Base-by-base conservation (phyloP, 306 rosid species). In the Quercus mongolica region DNA sequence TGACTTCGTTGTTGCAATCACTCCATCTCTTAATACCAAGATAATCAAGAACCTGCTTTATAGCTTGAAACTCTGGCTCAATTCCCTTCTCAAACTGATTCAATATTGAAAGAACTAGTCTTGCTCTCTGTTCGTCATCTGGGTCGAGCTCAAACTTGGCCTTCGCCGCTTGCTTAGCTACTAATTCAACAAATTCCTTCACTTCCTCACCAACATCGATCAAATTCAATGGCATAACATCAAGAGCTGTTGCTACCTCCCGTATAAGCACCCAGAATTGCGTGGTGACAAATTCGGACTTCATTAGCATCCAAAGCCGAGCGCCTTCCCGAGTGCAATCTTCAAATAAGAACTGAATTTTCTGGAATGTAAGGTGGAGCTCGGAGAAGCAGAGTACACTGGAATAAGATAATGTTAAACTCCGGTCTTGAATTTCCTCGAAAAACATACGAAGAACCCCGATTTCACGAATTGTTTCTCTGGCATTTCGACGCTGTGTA, bases 311-410 rank as follows among this genome's bases (percentile, higher is more conserved):
- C 78, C 85, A 87, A 20, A 94, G 56, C 38, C 85, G 73, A 20
- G 89, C 79, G 0, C 82, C 92, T 12, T 84, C 83, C 5, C 82
- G 87, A 0, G 85, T 19, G 69, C 91, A 91, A 79, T 94, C 98
- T 28, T 89, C 92, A 25, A 92, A 59, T 15, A 94, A 56, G 57
- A 91, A 94, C 20, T 75, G 74, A 26, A 94, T 59, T 20, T 91
- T 94, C 41, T 94, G 98, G 56, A 88, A 74, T 2, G 82, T 78
- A 18, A 88, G 63, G 83, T 92, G 97, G 31, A 94, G 94, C 33
- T 94, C 97, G 0, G 90, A 87, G 81, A 94, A 80, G 80, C 84
- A 82, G 35, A 92, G 89, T 46, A 83, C 4, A 3, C 58, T 49
- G 11, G 97, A 82, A 51, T 79, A 35, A 0, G 87, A 79, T 54